A percentile compares a stretch with the other conserved stretches of the same genome.
Conservation (phyloP, 805 yeast species). For the Wickerhamiella slavikovae region DNA sequence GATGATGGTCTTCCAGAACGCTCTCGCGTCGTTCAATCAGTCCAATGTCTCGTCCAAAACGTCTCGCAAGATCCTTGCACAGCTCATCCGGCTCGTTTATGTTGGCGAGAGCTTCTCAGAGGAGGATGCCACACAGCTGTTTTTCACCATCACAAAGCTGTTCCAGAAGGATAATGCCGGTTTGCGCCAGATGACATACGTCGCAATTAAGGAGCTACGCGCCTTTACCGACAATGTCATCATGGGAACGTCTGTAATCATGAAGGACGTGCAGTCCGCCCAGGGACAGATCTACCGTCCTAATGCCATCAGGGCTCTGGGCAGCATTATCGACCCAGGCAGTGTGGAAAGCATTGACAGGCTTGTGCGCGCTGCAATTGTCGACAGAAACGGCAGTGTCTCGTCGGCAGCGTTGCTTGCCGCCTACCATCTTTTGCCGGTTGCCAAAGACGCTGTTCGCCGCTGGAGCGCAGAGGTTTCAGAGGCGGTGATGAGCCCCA, state of each 20-base stretch:
- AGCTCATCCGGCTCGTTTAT: constrained; percentile 62
- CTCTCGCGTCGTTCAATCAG: constrained; percentile 80
- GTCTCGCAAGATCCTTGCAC: constrained; percentile 66
- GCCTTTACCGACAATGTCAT: constrained; percentile 72
- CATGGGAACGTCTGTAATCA: constrained; percentile 94
- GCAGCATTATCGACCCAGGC: constrained; percentile 63
- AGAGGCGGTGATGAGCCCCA: constrained; percentile 59
- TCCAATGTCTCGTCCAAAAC: constrained; percentile 74
- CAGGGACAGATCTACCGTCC: constrained; percentile 65
- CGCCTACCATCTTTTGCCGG: constrained; percentile 74
- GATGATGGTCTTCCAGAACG: constrained; percentile 94
- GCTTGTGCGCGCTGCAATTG: constrained; percentile 76
- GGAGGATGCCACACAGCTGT: constrained; percentile 77
- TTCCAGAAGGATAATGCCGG: constrained; percentile 79
- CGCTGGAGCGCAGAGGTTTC: constrained; percentile 89
- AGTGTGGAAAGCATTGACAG: constrained; percentile 90
- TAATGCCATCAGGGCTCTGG: constrained; percentile 80
- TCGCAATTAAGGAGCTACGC: constrained; percentile 83
- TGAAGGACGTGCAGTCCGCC: constrained; percentile 92
- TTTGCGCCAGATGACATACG: constrained; percentile 79
- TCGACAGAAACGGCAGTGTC: constrained; percentile 69
- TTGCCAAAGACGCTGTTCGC: constrained; percentile 78
- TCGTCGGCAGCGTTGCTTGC: constrained; percentile 89
- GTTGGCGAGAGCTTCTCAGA: constrained; percentile 75
- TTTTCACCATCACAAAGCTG: constrained; percentile 82